Evolutionary conservation across 108 stramenopile genomes (phyloP).

Genomic region (Parmales sp.): DNA sequence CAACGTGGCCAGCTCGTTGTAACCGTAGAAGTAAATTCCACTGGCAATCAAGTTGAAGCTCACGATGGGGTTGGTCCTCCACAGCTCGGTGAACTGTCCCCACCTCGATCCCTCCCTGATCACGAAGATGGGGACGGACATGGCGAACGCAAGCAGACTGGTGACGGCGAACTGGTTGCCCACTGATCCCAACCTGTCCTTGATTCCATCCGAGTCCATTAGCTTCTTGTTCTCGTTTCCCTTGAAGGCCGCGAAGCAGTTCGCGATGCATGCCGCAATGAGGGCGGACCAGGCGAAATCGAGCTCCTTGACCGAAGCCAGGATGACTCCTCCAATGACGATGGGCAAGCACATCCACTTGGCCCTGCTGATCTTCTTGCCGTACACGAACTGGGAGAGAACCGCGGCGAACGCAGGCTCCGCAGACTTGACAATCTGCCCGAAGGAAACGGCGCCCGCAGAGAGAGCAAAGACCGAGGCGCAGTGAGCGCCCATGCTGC

Average conservation of each 20-base stretch:
- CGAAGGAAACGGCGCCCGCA: constrained; percentile 49
- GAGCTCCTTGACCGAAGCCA: constrained; percentile 46
- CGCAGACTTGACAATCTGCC: constrained; percentile 57
- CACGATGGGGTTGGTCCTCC: constrained; percentile 38
- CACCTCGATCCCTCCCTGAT: constrained; percentile 31
- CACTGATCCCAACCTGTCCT: constrained; percentile 44
- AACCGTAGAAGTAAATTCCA: constrained; percentile 52
- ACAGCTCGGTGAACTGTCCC: constrained; percentile 28
- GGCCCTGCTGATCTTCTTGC: constrained; percentile 40
- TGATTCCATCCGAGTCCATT: constrained; percentile 49
- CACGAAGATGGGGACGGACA: constrained; percentile 37
- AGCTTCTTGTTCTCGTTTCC: constrained; percentile 54
- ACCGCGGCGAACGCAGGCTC: constrained; percentile 57
- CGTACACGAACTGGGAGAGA: constrained; percentile 46
- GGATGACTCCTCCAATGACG: constrained; percentile 49
- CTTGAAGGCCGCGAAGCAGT: constrained; percentile 45
- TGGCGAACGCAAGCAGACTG: constrained; percentile 36
- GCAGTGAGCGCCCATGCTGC: constrained; percentile 45
- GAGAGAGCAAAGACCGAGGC: constrained; percentile 50
- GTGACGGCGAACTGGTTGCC: constrained; percentile 46
- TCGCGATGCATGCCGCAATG: constrained; percentile 39
- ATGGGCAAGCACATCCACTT: constrained; percentile 53
- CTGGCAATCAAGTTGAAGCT: constrained; percentile 36
- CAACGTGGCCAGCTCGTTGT: constrained; percentile 56
- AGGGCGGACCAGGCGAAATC: constrained; percentile 46